These are phyloP conservation scores for Acorus gramineus DNA, from an alignment of 106 monocot genomes.

Conservation along the genomic window DNA sequence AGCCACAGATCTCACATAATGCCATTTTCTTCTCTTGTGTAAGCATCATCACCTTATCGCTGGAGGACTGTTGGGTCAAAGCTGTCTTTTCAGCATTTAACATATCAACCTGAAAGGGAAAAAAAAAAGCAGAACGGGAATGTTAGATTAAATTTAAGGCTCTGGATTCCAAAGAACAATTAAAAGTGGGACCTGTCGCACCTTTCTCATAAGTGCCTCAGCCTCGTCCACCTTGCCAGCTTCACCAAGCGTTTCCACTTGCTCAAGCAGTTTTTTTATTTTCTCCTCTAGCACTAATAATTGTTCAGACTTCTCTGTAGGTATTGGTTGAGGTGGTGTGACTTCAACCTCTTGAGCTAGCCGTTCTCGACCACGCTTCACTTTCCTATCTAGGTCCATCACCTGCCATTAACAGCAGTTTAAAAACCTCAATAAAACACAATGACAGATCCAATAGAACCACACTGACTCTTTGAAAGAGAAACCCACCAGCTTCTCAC, in stretches of 20 bases:
- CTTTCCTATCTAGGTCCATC: conserved; percentile 89
- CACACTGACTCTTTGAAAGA: not conserved
- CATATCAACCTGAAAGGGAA: conserved; percentile 54
- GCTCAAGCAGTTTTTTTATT: conserved; percentile 85
- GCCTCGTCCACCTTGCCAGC: conserved; percentile 98
- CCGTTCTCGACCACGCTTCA: conserved; percentile 79
- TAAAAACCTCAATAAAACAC: conserved; percentile 1
- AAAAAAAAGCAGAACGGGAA: not conserved
- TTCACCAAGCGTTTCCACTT: conserved; percentile 91
- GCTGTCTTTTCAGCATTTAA: conserved; percentile 80
- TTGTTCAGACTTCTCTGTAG: conserved; percentile 70
- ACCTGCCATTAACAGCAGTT: conserved; percentile 36
- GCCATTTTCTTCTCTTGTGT: conserved; percentile 99
- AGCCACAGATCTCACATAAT: conserved; percentile 98
- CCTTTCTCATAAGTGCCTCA: conserved; percentile 97
- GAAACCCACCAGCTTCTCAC: conserved; percentile 82
- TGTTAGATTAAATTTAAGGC: not conserved
- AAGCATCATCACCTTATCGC: conserved; percentile 60
- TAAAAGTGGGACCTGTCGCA: not conserved
- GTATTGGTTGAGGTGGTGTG: conserved; percentile 30
- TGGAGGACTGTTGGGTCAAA: conserved; percentile 41
- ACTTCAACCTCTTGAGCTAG: conserved; percentile 69
- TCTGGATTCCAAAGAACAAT: not conserved
- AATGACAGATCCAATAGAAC: not conserved
- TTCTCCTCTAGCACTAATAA: conserved; percentile 68